phyloP scores from a whole-genome alignment of 2,329 filamentous ascomycete genomes.

The Bipolaris zeicola region DNA sequence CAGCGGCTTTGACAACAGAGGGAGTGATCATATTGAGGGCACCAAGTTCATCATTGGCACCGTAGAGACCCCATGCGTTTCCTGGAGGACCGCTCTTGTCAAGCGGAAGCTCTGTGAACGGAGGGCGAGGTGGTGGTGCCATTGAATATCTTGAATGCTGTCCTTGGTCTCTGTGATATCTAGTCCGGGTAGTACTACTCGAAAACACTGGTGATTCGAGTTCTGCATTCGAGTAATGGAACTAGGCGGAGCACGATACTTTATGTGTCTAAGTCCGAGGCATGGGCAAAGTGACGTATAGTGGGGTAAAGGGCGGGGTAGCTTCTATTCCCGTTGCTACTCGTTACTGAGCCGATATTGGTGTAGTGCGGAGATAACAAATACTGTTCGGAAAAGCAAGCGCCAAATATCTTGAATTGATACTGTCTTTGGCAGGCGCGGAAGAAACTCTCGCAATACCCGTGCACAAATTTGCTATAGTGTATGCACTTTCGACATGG shows the following conservation, averaged over 20 bases:
- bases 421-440: neutral
- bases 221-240: neutral
- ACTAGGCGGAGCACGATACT: neutral
- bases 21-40: slow-evolving; percentile 62
- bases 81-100: slow-evolving; percentile 56
- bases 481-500: neutral
- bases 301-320: slow-evolving; percentile 33
- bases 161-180: neutral
- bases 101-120: slow-evolving; percentile 58
- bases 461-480: neutral
- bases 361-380: slow-evolving; percentile 1
- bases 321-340: slow-evolving; percentile 11
- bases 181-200: neutral
- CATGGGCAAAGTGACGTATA: slow-evolving; percentile 18
- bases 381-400: neutral
- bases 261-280: neutral
- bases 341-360: slow-evolving; percentile 10
- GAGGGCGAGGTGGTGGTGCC: slow-evolving; percentile 33
- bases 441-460: neutral
- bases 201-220: neutral
- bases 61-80: slow-evolving; percentile 64
- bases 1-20: slow-evolving; percentile 49
- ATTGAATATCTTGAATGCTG: slow-evolving; percentile 6
- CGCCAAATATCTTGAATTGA: neutral
- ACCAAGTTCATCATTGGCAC: slow-evolving; percentile 58